Evolutionary conservation across 2,329 filamentous ascomycete species (phyloP), one percentile per base, ranked within the genome.

Genomic region (Diaporthe destruens): DNA sequence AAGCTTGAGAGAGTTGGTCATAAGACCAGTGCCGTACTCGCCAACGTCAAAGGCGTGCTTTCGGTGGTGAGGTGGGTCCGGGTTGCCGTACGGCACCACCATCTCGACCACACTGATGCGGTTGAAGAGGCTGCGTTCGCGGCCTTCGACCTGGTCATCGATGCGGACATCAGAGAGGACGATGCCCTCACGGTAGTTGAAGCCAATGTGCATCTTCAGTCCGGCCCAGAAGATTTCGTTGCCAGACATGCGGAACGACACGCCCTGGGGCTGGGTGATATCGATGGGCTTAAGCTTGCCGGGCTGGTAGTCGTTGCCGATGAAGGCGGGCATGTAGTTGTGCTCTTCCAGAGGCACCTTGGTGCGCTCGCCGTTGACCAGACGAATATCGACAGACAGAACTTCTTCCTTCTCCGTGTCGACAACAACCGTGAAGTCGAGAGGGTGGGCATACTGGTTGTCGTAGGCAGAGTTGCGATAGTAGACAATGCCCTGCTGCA

Each of bases 401-500:
- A 97, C 93, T 78, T 93, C 85, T 76, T 93, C 87, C 73, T 93
- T 95, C 79, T 94, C 92, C 1, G 93, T 87, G 79, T 97, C 95
- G 83, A 91, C 97, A 79, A 98, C 97, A 0, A 95, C 95, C 79
- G 94, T 97, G 84, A 98, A 98, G 82, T 98, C 95, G 67, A 98
- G 88, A 0, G 95, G 95, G 80, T 92, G 98, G 51, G 93, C 92
- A 82, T 98, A 98, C 83, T 98, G 95, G 81, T 90, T 94, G 84
- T 96, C 93, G 79, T 98, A 95, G 23, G 92, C 79, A 77, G 96
- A 87, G 5, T 95, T 95, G 20, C 95, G 91, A 82, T 97, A 98
- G 86, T 98, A 98, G 94, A 98, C 97, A 69, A 98, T 86, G 2
- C 94, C 95, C 84, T 98, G 95, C 83, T 98, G 95, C 6, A 98